A percentile compares a stretch with the other conserved stretches of the same genome.
phyloP scores from a whole-genome alignment of 192 early-diverging fungal species.

The Backusella luteola region DNA sequence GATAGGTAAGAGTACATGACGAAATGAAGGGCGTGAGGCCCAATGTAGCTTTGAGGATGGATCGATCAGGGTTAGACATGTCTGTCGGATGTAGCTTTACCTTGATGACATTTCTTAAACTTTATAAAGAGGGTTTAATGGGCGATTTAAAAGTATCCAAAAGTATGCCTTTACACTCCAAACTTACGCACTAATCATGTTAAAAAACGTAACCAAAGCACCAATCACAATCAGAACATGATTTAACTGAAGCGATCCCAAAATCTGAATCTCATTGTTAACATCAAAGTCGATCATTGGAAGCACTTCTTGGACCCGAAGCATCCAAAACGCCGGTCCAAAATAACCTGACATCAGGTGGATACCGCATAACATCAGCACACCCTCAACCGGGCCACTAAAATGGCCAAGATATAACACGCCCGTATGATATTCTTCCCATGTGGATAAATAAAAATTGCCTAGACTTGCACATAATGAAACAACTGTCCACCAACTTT shows the following conservation, averaged over 20 bases:
- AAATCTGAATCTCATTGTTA: slow-evolving; percentile 21
- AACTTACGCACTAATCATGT: slow-evolving; percentile 59
- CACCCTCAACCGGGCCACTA: slow-evolving; percentile 89
- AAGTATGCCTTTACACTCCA: not conserved
- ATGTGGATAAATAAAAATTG: slow-evolving; percentile 86
- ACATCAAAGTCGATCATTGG: not conserved
- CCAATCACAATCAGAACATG: slow-evolving; percentile 53
- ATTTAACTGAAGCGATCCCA: slow-evolving; percentile 51
- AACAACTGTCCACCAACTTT: slow-evolving; percentile 66
- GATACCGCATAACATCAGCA: slow-evolving; percentile 64
- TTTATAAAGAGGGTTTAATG: not conserved
- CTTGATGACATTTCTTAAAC: slow-evolving; percentile 23
- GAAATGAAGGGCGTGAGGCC: slow-evolving; percentile 66
- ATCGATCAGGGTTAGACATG: slow-evolving; percentile 45
- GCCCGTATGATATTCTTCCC: slow-evolving; percentile 94
- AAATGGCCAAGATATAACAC: slow-evolving; percentile 80
- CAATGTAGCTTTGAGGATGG: slow-evolving; percentile 51
- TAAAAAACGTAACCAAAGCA: slow-evolving; percentile 43
- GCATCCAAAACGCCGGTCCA: slow-evolving; percentile 28
- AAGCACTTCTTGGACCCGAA: slow-evolving; percentile 5
- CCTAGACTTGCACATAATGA: slow-evolving; percentile 36
- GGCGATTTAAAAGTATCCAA: not conserved
- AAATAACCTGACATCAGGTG: slow-evolving; percentile 58
- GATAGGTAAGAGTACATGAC: slow-evolving; percentile 43
- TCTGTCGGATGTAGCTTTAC: slow-evolving; percentile 28